Evolutionary conservation across 805 yeast species (phyloP).

Genomic region (Myxozyma kluyveri): DNA sequence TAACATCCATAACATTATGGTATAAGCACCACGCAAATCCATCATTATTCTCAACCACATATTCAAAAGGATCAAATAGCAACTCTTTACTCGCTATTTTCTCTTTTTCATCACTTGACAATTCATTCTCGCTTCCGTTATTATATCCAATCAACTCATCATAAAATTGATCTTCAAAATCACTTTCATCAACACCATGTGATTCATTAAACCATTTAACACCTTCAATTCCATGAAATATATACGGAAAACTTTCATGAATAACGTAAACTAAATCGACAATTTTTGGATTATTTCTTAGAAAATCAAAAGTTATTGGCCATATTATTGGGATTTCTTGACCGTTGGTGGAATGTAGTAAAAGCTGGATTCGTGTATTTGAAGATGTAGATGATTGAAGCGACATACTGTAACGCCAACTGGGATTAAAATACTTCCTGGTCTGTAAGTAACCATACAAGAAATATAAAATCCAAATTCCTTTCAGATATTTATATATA

Average conservation of each 20-base stretch:
- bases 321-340: too few species aligned
- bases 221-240: conserved; percentile 3
- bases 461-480: too few species aligned
- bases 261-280: conserved; percentile 13
- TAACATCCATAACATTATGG: not conserved
- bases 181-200: not conserved
- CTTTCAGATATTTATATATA: too few species aligned
- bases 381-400: too few species aligned
- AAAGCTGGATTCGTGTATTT: too few species aligned
- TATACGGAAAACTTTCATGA: conserved; percentile 7
- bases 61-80: not conserved
- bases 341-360: too few species aligned
- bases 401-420: too few species aligned
- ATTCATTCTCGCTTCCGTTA: not conserved
- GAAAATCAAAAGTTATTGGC: not conserved
- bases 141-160: not conserved
- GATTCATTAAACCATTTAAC: not conserved
- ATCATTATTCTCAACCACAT: not conserved
- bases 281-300: conserved; percentile 1
- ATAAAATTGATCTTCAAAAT: not conserved
- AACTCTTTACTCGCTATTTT: not conserved
- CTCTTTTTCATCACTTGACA: not conserved
- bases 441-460: too few species aligned
- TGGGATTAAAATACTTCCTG: too few species aligned
- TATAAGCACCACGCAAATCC: not conserved